phyloP scores from a whole-genome alignment of 2,329 filamentous ascomycete genomes.

The Aspergillus chevalieri region DNA sequence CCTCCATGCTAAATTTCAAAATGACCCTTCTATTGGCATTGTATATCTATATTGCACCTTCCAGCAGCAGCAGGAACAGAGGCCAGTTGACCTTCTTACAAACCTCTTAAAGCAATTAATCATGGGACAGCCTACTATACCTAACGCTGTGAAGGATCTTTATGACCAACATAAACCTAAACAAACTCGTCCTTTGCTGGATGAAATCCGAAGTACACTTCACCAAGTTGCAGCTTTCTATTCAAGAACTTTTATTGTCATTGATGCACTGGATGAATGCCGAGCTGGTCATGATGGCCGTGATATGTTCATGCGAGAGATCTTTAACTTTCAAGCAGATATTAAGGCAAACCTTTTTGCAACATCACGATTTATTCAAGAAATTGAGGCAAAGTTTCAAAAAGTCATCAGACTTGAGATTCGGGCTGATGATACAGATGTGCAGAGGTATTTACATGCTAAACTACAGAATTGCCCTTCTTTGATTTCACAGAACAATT shows the following conservation, averaged over 20 bases:
- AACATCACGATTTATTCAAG: conserved; percentile 23
- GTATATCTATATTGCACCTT: background rate
- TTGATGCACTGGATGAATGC: conserved; percentile 18
- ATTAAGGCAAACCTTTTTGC: conserved; percentile 16
- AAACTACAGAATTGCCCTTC: too few relatives aligned
- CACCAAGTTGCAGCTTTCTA: background rate
- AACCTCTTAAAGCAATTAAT: background rate
- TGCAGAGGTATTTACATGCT: conserved; percentile 23
- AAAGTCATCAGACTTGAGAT: conserved; percentile 21
- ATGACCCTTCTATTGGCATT: conserved; percentile 3
- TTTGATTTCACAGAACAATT: too few relatives aligned
- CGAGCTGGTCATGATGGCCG: conserved; percentile 4
- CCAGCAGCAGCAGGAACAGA: background rate
- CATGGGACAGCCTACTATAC: background rate
- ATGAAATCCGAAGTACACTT: conserved; percentile 7
- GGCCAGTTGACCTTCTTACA: background rate
- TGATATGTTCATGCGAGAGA: conserved; percentile 5
- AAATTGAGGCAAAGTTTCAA: conserved; percentile 18
- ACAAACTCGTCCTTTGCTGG: conserved; percentile 6
- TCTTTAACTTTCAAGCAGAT: conserved; percentile 15
- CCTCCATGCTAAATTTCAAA: conserved; percentile 20
- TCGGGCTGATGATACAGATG: conserved; percentile 26
- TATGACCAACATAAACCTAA: conserved; percentile 6
- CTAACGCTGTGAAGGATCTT: conserved; percentile 2
- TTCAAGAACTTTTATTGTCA: conserved; percentile 10